Base-by-base conservation (phyloP, 768 basidiomycete genomes). In the Rickenella mellea region DNA sequence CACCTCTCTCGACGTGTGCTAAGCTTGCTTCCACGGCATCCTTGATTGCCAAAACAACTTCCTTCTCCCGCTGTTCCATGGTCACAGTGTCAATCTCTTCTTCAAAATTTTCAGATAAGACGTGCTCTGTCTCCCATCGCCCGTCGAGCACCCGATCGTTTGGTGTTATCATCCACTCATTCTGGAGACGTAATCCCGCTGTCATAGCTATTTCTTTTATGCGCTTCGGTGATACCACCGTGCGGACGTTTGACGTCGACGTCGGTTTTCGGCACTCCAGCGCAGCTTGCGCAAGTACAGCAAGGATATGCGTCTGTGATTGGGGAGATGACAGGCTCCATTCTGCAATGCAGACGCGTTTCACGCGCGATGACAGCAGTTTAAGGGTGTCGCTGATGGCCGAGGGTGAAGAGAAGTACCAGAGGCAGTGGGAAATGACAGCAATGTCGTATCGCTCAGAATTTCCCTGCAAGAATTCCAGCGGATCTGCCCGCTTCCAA, bases 381-480 rank as follows among this genome's bases (percentile, higher is more conserved):
- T 51, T 55, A 15, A 68, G 51, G 14, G 60, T 66, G 4, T 44
- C 44, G 15, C 36, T 20, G 43, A 67, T 43, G 29, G 52, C 49
- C 15, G 51, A 26, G 21, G 65, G 63, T n/a, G 60, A 55, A 32
- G 61, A 29, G 48, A 68, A 66, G 56, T 68, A 68, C 62, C 63
- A 68, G 28, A 59, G 49, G 50, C 60, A 62, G 46, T 60, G 57
- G 5, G 60, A 57, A 21, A 68, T 51, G 15, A 68, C 55, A 0
- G 55, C 62, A 29, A 55, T 52, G 49, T 63, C 62, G 48, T 52
- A 68, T 6, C 3, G 3, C 6, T 45, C 48, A 29, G 48, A 41
- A 4, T 48, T 41, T 1, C 24, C 41, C 39, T 65, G 52, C 49
- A 57, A 59, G 15, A 19, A 22, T 2, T 42, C 50, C 38, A 60